Evolutionary conservation across 2,329 filamentous ascomycete genomes (phyloP).

Genomic region (Colletotrichum lindemuthianum): DNA sequence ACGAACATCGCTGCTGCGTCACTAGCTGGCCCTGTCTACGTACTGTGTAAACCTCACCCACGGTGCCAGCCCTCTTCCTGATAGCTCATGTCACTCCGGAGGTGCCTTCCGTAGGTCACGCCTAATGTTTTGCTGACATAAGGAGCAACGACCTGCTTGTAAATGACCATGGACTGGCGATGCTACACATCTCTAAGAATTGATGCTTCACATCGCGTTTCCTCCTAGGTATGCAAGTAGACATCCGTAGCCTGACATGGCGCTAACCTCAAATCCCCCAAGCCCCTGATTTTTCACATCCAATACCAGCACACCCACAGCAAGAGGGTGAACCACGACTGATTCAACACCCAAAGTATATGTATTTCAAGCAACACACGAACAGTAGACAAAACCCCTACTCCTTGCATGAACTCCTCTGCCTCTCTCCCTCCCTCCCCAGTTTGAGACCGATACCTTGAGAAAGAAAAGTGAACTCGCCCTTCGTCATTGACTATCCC

Average conservation of each 20-base stretch:
- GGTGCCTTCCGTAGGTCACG: too few relatives aligned
- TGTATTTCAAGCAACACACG: not conserved
- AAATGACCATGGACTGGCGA: too few relatives aligned
- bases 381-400: not conserved
- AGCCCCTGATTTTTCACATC: not conserved
- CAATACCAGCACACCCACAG: not conserved
- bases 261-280: too few relatives aligned
- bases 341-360: not conserved
- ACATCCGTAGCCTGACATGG: too few relatives aligned
- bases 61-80: not conserved
- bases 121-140: too few relatives aligned
- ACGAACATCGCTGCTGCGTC: conserved; percentile 34
- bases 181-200: too few relatives aligned
- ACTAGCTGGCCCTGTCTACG: conserved; percentile 3
- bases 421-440: not conserved
- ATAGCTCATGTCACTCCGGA: too few relatives aligned
- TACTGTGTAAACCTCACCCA: conserved; percentile 9
- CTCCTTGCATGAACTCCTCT: conserved; percentile 14
- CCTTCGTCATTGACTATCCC: not conserved
- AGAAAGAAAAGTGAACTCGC: not conserved
- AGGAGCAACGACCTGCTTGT: too few relatives aligned
- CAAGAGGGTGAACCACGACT: not conserved
- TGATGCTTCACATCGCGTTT: too few relatives aligned
- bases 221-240: too few relatives aligned
- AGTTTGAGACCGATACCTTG: not conserved